Conservation (phyloP, 2,329 filamentous ascomycete species). For the Curvularia eragrostidis region DNA sequence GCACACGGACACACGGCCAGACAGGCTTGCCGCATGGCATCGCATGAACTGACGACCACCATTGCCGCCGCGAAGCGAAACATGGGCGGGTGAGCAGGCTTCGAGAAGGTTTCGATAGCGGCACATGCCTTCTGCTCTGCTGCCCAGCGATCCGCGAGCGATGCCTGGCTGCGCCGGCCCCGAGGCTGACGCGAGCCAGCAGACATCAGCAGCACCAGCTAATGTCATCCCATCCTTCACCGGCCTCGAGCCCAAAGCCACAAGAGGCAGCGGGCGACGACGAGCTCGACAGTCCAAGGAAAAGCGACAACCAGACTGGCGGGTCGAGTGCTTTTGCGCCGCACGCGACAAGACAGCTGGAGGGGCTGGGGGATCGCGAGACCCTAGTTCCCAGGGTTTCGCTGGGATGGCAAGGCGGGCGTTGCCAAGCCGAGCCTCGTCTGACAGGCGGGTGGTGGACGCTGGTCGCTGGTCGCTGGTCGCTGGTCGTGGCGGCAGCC, state of each 20-base stretch:
- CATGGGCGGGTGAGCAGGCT: conserved; percentile 5
- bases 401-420: conserved; percentile 9
- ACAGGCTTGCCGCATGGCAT: conserved; percentile 12
- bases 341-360: conserved; percentile 26
- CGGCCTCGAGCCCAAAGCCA: background rate
- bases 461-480: background rate
- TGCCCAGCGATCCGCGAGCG: conserved; percentile 6
- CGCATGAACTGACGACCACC: conserved; percentile 34
- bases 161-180: background rate
- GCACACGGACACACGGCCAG: conserved; percentile 12
- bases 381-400: conserved; percentile 3
- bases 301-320: conserved; percentile 16
- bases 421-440: conserved; percentile 11
- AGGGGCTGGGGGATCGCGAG: conserved; percentile 1
- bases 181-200: background rate
- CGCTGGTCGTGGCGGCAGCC: conserved; percentile 1
- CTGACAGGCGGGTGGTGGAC: conserved; percentile 12
- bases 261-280: background rate
- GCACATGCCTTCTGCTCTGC: conserved; percentile 3
- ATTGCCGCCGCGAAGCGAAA: conserved; percentile 14
- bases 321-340: conserved; percentile 23
- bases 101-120: conserved; percentile 11
- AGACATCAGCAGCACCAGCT: no score
- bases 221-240: no score
- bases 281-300: background rate